phyloP scores from a whole-genome alignment of 2,329 filamentous ascomycete species.

The Colletotrichum cereale region DNA sequence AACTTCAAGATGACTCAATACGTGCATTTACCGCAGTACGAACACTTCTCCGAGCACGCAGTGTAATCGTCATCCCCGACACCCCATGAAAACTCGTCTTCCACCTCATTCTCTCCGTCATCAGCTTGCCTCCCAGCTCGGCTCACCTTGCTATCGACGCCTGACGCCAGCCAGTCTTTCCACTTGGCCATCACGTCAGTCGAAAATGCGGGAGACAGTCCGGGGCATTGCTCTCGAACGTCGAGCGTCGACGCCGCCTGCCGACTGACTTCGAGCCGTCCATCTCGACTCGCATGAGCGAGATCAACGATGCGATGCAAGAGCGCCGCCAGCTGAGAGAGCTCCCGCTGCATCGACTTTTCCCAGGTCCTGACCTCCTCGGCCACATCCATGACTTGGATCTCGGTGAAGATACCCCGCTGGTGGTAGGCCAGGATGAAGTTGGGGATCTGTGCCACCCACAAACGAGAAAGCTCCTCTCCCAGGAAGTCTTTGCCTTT shows the following conservation, averaged over 20 bases:
- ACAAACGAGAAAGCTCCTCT: slow-evolving; percentile 57
- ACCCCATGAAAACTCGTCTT: slow-evolving; percentile 17
- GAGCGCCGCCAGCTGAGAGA: slow-evolving; percentile 49
- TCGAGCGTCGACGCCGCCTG: not conserved
- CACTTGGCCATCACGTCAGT: slow-evolving; percentile 15
- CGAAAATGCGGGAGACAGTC: slow-evolving; percentile 13
- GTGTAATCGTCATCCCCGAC: slow-evolving; percentile 31
- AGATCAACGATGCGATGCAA: slow-evolving; percentile 28
- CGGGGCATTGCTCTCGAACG: slow-evolving; percentile 18
- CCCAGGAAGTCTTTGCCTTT: slow-evolving; percentile 47
- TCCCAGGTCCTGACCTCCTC: slow-evolving; percentile 54
- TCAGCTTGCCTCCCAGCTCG: not conserved
- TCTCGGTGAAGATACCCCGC: slow-evolving; percentile 52
- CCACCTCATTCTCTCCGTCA: not conserved
- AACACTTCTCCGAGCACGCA: slow-evolving; percentile 37
- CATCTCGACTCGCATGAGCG: slow-evolving; percentile 12
- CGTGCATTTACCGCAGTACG: slow-evolving; percentile 38
- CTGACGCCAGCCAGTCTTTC: slow-evolving; percentile 5
- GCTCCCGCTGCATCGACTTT: slow-evolving; percentile 44
- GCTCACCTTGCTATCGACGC: not conserved
- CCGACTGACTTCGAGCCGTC: slow-evolving; percentile 30
- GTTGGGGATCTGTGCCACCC: slow-evolving; percentile 54
- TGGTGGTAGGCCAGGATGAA: slow-evolving; percentile 58
- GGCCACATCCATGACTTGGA: slow-evolving; percentile 49
- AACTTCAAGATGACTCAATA: slow-evolving; percentile 9